Evolutionary conservation across 352 stramenopile species (phyloP).

Genomic region (Phytophthora litchii): DNA sequence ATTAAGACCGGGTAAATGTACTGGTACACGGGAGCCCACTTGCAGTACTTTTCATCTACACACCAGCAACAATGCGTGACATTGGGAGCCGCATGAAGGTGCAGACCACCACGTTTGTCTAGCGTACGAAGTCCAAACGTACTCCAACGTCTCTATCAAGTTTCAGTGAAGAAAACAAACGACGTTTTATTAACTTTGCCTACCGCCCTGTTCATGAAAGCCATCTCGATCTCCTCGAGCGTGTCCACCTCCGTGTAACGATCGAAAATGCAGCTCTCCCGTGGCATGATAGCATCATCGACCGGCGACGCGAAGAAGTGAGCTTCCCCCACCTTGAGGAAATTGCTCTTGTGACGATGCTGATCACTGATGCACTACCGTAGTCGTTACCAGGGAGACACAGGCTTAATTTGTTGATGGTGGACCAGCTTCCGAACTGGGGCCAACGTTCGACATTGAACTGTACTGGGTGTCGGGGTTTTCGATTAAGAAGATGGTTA

Average conservation of each 20-base stretch:
- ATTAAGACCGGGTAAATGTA: slow-evolving; percentile 20
- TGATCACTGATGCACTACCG: slow-evolving; percentile 4
- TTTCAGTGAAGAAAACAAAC: too few species aligned
- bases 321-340: slow-evolving; percentile 10
- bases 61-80: slow-evolving; percentile 25
- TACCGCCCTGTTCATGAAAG: slow-evolving; percentile 16
- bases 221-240: slow-evolving; percentile 19
- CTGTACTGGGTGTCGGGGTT: slow-evolving; percentile 4
- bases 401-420: slow-evolving; percentile 5
- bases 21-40: slow-evolving; percentile 25
- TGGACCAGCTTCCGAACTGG: slow-evolving; percentile 4
- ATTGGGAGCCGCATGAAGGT: slow-evolving; percentile 16
- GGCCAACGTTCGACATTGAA: slow-evolving; percentile 10
- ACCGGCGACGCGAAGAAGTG: slow-evolving; percentile 14
- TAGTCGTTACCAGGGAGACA: background rate
- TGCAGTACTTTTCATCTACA: slow-evolving; percentile 23
- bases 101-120: slow-evolving; percentile 14
- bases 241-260: slow-evolving; percentile 16
- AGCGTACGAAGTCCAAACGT: slow-evolving; percentile 19
- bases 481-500: slow-evolving; percentile 5
- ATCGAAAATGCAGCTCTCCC: slow-evolving; percentile 5
- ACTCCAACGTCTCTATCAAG: slow-evolving; percentile 19
- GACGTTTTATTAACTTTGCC: too few species aligned
- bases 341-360: slow-evolving; percentile 6
- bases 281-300: slow-evolving; percentile 9